Percentiles rank a stretch among this genome's conserved stretches.
Conservation (phyloP, 2,329 filamentous ascomycete species). For the Ophiostoma ulmi region DNA sequence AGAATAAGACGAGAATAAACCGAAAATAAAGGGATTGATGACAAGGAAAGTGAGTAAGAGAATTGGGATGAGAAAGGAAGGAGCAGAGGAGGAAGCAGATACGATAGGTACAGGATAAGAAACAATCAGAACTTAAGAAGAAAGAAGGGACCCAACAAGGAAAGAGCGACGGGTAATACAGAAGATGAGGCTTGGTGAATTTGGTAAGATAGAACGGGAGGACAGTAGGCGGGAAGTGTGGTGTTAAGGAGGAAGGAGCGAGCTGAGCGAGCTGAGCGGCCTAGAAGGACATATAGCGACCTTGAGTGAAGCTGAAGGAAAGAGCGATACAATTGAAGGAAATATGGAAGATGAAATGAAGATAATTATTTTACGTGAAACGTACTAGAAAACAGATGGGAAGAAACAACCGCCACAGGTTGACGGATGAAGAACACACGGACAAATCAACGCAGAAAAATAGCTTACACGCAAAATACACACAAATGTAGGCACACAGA, state of each 20-base stretch:
- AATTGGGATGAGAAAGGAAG: neutral
- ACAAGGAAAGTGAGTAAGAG: neutral
- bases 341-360: neutral
- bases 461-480: neutral
- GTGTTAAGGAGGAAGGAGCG: constrained; percentile 1
- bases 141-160: neutral
- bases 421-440: neutral
- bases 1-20: neutral
- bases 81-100: neutral
- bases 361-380: neutral
- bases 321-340: neutral
- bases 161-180: constrained; percentile 10
- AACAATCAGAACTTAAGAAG: neutral
- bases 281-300: neutral
- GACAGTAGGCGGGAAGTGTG: neutral
- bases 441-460: neutral
- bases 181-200: constrained; percentile 7
- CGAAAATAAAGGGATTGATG: neutral
- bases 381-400: neutral
- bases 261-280: neutral
- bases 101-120: neutral
- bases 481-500: neutral
- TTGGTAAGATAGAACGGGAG: neutral
- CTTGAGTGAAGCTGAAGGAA: neutral
- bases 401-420: neutral